These are phyloP conservation scores for Phytophthora pistaciae DNA, from an alignment of 352 stramenopile genomes.

Conservation along the genomic window DNA sequence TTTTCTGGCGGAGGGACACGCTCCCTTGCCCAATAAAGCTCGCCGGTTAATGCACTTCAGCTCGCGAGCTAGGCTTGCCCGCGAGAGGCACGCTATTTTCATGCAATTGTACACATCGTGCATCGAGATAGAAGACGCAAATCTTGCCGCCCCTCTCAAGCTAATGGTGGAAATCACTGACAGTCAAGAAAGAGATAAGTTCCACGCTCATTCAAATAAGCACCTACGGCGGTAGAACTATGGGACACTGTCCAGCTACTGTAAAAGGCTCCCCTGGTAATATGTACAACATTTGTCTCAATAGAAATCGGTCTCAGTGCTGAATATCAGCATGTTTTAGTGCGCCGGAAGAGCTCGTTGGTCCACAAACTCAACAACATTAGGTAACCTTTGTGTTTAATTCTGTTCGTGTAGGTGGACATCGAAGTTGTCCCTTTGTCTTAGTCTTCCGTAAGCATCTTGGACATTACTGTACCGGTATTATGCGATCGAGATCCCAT, in stretches of 20 bases:
- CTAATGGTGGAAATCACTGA: not conserved
- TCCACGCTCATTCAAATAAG: no score
- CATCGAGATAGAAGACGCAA: slow-evolving; percentile 19
- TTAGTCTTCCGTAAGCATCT: not conserved
- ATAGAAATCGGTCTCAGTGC: not conserved
- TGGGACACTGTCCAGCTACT: no score
- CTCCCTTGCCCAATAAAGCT: slow-evolving; percentile 14
- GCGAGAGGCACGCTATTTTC: slow-evolving; percentile 3
- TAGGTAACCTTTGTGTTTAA: slow-evolving; percentile 18
- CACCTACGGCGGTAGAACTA: no score
- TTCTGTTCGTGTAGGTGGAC: slow-evolving; percentile 9
- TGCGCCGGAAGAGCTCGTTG: not conserved
- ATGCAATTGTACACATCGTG: slow-evolving; percentile 16
- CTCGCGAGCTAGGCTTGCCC: not conserved
- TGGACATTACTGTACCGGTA: slow-evolving; percentile 6
- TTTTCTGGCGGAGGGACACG: slow-evolving; percentile 15
- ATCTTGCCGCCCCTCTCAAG: slow-evolving; percentile 19
- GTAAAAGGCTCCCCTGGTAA: no score
- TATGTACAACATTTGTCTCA: not conserved
- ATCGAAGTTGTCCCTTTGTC: slow-evolving; percentile 19
- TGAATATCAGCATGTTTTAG: not conserved
- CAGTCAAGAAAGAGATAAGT: not conserved
- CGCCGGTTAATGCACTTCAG: not conserved
- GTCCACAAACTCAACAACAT: slow-evolving; percentile 3
- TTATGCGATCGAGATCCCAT: slow-evolving; percentile 28